Evolutionary conservation across 345 rosid species (phyloP).

Genomic region (Cochlearia excelsa): DNA sequence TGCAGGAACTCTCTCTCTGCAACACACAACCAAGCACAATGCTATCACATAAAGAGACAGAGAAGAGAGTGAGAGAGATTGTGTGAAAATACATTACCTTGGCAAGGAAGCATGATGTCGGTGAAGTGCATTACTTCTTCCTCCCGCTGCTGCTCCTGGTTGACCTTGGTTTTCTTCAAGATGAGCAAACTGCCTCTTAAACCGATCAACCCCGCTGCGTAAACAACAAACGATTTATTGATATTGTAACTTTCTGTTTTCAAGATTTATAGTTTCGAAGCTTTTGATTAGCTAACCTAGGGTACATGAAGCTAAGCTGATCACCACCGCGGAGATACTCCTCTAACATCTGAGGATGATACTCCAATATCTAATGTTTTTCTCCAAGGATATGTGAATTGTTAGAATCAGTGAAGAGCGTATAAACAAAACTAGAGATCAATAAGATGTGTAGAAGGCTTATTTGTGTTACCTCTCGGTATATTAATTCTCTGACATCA

Average conservation of each 20-base stretch:
- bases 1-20: conserved; percentile 82
- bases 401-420: conserved; percentile 19
- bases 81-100: conserved; percentile 45
- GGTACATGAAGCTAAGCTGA: conserved; percentile 96
- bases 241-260: conserved; percentile 2
- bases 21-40: conserved; percentile 16
- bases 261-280: not conserved
- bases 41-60: conserved; percentile 16
- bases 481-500: conserved; percentile 88
- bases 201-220: conserved; percentile 93
- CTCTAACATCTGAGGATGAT: conserved; percentile 87
- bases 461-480: conserved; percentile 63
- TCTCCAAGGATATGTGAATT: conserved; percentile 13
- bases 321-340: conserved; percentile 83
- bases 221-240: conserved; percentile 14
- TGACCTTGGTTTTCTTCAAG: conserved; percentile 85
- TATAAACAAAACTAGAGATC: conserved; percentile 18
- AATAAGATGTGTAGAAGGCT: not conserved
- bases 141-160: conserved; percentile 58
- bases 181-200: conserved; percentile 95
- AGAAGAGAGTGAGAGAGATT: not conserved
- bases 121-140: conserved; percentile 55
- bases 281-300: conserved; percentile 54
- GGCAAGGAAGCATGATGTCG: conserved; percentile 97
- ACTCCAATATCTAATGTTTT: conserved; percentile 54